phyloP scores from a whole-genome alignment of 805 yeast species.

The Naumovozyma baii region DNA sequence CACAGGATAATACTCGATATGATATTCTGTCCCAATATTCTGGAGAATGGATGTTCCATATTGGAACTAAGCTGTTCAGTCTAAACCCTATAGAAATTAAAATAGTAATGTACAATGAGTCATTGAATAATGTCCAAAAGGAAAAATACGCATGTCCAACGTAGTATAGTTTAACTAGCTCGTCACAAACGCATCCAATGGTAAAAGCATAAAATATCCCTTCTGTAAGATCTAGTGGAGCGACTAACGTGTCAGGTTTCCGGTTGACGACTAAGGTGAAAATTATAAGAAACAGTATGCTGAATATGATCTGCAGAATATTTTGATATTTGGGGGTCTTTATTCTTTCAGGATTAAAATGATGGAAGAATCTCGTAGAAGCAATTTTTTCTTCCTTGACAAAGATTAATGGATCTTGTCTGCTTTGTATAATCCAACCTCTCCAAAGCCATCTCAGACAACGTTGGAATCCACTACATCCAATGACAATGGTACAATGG shows the following conservation, averaged over 20 bases:
- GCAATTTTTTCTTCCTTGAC: conserved; percentile 53
- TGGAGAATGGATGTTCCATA: conserved; percentile 13
- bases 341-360: conserved; percentile 74
- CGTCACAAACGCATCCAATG: conserved; percentile 57
- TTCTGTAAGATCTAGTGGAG: conserved; percentile 41
- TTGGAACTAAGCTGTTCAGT: conserved; percentile 28
- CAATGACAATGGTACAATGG: conserved; percentile 69
- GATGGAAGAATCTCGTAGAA: conserved; percentile 44
- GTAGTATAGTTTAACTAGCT: conserved; percentile 59
- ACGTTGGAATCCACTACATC: conserved; percentile 74
- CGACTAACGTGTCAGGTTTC: conserved; percentile 31
- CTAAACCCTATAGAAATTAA: conserved; percentile 47
- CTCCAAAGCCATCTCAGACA: conserved; percentile 88
- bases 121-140: conserved; percentile 75
- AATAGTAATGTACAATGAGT: conserved; percentile 51
- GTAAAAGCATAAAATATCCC: conserved; percentile 54
- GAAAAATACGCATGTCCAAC: conserved; percentile 65
- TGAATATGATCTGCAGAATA: conserved; percentile 55
- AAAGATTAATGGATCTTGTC: conserved; percentile 58
- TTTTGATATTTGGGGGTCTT: conserved; percentile 82
- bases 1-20: conserved; percentile 63
- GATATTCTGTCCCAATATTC: conserved; percentile 45
- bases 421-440: conserved; percentile 81
- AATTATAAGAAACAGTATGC: conserved; percentile 50
- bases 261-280: conserved; percentile 59